A percentile compares a stretch with the other conserved stretches of the same genome.
These are phyloP conservation scores for Typha latifolia DNA, from an alignment of 176 grass and related monocot species.

Conservation along the genomic window DNA sequence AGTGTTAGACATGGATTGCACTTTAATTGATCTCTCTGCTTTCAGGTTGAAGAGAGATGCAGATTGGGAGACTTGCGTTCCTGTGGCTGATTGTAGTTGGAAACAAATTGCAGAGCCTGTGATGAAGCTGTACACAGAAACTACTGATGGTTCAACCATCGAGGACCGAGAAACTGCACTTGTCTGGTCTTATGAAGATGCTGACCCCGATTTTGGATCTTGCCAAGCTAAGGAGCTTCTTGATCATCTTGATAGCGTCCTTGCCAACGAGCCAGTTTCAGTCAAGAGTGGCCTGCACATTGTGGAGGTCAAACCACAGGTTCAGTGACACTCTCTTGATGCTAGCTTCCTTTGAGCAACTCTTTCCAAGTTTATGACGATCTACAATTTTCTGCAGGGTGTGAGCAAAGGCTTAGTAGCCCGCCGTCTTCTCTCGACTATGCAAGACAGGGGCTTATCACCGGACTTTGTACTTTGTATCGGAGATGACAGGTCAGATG, in stretches of 20 bases:
- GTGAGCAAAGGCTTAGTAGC: constrained; percentile 81
- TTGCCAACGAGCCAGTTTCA: constrained; percentile 73
- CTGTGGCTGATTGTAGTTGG: constrained; percentile 60
- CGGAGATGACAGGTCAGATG: constrained; percentile 80
- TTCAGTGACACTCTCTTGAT: neutral
- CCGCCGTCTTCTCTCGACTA: constrained; percentile 37
- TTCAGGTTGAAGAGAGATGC: constrained; percentile 47
- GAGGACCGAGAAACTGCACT: constrained; percentile 69
- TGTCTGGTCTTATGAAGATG: constrained; percentile 88
- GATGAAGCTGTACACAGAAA: constrained; percentile 74
- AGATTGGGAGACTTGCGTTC: constrained; percentile 62
- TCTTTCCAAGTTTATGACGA: neutral
- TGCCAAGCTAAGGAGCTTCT: constrained; percentile 96
- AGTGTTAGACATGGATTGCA: neutral
- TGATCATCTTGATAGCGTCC: constrained; percentile 69
- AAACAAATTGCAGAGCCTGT: constrained; percentile 82
- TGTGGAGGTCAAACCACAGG: constrained; percentile 87
- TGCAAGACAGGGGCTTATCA: constrained; percentile 38
- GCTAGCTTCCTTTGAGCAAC: neutral
- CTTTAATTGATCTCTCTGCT: neutral
- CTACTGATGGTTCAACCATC: constrained; percentile 81
- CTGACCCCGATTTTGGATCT: constrained; percentile 86
- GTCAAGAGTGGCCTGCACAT: constrained; percentile 62
- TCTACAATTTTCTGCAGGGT: constrained; percentile 34
- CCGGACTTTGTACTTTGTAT: constrained; percentile 83